Conservation (phyloP, 2,329 filamentous ascomycete species). For the Lachnellula suecica region DNA sequence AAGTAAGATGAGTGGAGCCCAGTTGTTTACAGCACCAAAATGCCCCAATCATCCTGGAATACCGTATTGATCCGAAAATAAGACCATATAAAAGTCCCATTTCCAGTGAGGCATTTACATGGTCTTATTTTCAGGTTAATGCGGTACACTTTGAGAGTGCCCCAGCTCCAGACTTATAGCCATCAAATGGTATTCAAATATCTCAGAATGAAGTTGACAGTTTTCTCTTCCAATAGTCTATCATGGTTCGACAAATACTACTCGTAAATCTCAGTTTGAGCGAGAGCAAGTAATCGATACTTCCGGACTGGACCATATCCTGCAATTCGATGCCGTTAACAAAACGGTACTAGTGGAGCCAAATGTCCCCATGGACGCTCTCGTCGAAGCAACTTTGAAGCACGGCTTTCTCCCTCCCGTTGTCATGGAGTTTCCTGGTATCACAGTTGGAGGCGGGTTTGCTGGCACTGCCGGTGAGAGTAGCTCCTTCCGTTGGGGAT, state of each 20-base stretch:
- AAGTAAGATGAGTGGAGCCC: not conserved
- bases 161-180: no score
- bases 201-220: no score
- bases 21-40: not conserved
- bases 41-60: not conserved
- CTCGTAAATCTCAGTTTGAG: slow-evolving; percentile 35
- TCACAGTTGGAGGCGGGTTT: slow-evolving; percentile 66
- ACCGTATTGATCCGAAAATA: no score
- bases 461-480: slow-evolving; percentile 66
- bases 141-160: no score
- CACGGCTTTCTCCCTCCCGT: slow-evolving; percentile 59
- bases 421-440: slow-evolving; percentile 70
- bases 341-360: slow-evolving; percentile 58
- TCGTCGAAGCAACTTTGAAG: slow-evolving; percentile 55
- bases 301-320: slow-evolving; percentile 44
- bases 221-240: slow-evolving; percentile 41
- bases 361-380: slow-evolving; percentile 65
- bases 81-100: no score
- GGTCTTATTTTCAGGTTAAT: no score
- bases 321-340: slow-evolving; percentile 40
- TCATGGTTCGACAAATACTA: slow-evolving; percentile 56
- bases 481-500: slow-evolving; percentile 61
- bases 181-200: no score
- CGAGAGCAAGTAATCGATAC: slow-evolving; percentile 40
- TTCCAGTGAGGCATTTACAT: no score